A percentile compares a stretch with the other conserved stretches of the same genome.
phyloP scores from a whole-genome alignment of 2,329 filamentous ascomycete species.

The Stenocarpella maydis region DNA sequence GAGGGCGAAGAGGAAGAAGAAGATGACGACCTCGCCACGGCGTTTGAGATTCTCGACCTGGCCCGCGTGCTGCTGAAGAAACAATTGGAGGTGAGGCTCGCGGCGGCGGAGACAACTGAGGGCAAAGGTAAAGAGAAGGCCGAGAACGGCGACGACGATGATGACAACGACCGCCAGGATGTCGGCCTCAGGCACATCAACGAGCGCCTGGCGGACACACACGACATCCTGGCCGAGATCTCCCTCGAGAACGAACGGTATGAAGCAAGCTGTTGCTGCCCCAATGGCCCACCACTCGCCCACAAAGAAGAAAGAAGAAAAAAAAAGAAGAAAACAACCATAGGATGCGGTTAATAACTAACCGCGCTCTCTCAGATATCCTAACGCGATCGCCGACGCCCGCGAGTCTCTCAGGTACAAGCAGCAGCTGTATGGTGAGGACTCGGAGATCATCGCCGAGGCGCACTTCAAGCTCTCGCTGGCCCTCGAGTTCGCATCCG shows the following conservation, averaged over 20 bases:
- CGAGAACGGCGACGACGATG: conserved; percentile 45
- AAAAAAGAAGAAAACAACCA: too few species aligned
- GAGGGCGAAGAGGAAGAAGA: conserved; percentile 61
- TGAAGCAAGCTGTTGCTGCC: conserved; percentile 28
- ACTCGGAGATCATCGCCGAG: conserved; percentile 88
- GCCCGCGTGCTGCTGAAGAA: conserved; percentile 72
- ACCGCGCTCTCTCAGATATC: conserved; percentile 63
- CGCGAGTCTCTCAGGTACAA: conserved; percentile 81
- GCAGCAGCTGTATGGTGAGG: conserved; percentile 77
- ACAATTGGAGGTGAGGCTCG: conserved; percentile 53
- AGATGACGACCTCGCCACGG: conserved; percentile 78
- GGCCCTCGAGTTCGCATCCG: conserved; percentile 90
- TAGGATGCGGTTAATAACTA: conserved; percentile 1
- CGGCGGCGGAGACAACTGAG: conserved; percentile 48
- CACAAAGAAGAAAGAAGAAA: too few species aligned
- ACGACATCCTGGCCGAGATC: conserved; percentile 94
- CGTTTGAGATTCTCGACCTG: conserved; percentile 86
- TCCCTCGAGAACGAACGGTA: conserved; percentile 93
- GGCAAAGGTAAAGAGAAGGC: conserved; percentile 53
- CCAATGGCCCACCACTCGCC: conserved; percentile 9
- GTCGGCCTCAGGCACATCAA: conserved; percentile 68
- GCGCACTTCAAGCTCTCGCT: conserved; percentile 96
- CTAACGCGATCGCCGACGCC: conserved; percentile 85
- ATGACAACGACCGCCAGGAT: conserved; percentile 37
- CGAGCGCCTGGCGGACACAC: conserved; percentile 89